Percentiles rank a stretch among this genome's conserved stretches.
Evolutionary conservation across 1,284 basidiomycete genomes (phyloP).

Genomic region (Moesziomyces globuligerus): DNA sequence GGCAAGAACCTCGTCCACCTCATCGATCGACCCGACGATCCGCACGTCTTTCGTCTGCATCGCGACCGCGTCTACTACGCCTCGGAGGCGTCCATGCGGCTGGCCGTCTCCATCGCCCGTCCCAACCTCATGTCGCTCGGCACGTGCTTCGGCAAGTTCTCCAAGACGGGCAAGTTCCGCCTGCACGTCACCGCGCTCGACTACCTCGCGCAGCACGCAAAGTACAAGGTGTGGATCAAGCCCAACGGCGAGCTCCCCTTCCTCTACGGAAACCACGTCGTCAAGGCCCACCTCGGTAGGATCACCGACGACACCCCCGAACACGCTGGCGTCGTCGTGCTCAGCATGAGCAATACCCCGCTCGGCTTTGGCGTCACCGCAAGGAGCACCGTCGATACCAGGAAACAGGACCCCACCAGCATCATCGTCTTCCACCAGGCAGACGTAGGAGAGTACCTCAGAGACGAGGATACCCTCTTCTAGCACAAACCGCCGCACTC

Average conservation of each 20-base stretch:
- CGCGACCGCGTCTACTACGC: slow-evolving; percentile 66
- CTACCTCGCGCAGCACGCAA: slow-evolving; percentile 93
- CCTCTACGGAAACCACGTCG: slow-evolving; percentile 97
- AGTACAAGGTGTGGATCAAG: slow-evolving; percentile 99
- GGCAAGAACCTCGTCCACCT: slow-evolving; percentile 84
- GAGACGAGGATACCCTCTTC: slow-evolving; percentile 64
- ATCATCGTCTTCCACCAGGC: slow-evolving; percentile 99
- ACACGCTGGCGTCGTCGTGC: slow-evolving; percentile 97
- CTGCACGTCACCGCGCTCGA: slow-evolving; percentile 94
- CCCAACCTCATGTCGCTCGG: slow-evolving; percentile 93
- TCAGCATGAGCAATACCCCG: slow-evolving; percentile 88
- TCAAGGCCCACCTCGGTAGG: slow-evolving; percentile 97
- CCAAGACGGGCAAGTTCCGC: slow-evolving; percentile 97
- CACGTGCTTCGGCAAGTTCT: slow-evolving; percentile 98
- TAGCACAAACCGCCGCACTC: not conserved
- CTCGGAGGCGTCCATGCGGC: slow-evolving; percentile 76
- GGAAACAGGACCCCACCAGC: slow-evolving; percentile 96
- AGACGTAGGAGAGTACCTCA: slow-evolving; percentile 65
- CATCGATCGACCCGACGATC: slow-evolving; percentile 64
- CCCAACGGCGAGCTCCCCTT: slow-evolving; percentile 99
- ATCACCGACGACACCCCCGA: slow-evolving; percentile 99
- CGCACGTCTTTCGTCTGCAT: slow-evolving; percentile 68
- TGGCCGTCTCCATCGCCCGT: slow-evolving; percentile 89
- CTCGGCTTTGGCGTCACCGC: slow-evolving; percentile 95
- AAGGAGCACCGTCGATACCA: slow-evolving; percentile 91